Evolutionary conservation across 2,329 filamentous ascomycete genomes (phyloP), one percentile per base, ranked within the genome.

Genomic region (Curvularia spicifera): DNA sequence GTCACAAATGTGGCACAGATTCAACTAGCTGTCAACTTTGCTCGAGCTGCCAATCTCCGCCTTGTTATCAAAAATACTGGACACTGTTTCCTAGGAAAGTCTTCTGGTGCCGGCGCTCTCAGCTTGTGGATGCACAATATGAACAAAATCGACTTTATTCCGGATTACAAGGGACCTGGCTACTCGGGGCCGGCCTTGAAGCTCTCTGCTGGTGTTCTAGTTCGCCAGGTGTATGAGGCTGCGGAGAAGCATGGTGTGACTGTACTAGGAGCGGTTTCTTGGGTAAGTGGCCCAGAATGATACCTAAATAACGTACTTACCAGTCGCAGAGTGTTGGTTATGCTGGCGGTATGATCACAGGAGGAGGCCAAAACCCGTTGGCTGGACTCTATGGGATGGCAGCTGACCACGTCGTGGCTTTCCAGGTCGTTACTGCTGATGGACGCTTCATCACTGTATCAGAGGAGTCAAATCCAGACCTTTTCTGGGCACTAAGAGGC

Each of bases 281-380:
- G 66, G 58, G 56, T 58, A 40, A 43, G 51, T 28, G n/a, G 4
- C 13, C 22, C 37, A 8, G 3, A 3, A 12, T 10, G n/a, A 13
- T 5, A 18, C n/a, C 13, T n/a, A 26, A 20, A 45, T 2, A 31
- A 18, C 26, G n/a, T 18, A 28, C 26, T 31, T 29, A 45, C 2
- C 28, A 6, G 15, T 29, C 20, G 5, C 39, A 72, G 60, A 82
- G 78, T 4, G 82, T 86, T 7, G 84, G 84, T 13, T 76, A 81
- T 69, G 78, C 60, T 18, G 68, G 69, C 28, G 66, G 76, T 2
- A 77, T 70, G 63, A 64, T 73, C 13, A 62, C 64, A 7, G 83
- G 82, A 2, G 84, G 83, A 29, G 84, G 84, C 0, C 82, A 86
- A 68, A 81, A 79, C 15, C 82, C 83, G 9, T 66, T 86, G 37